A percentile compares a stretch with the other conserved stretches of the same genome.
These are phyloP conservation scores for Acanthamoeba triangularis DNA, from an alignment of 208 protist genomes.

Conservation along the genomic window DNA sequence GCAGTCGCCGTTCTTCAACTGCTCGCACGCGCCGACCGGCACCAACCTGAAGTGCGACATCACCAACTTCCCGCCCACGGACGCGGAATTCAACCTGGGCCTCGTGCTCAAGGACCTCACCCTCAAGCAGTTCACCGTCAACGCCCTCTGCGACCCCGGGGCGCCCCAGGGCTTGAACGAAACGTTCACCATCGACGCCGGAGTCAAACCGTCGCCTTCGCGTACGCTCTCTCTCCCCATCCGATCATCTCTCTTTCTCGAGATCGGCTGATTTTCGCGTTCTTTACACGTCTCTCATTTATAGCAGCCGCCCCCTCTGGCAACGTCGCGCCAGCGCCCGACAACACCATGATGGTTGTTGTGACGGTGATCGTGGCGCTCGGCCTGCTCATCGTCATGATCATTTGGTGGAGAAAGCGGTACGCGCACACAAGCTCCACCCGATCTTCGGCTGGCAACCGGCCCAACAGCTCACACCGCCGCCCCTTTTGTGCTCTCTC, in stretches of 20 bases:
- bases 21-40: neutral
- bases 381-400: constrained; percentile 44
- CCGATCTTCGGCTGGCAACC: no score
- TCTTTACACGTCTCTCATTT: neutral
- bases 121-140: neutral
- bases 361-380: constrained; percentile 31
- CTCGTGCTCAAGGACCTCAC: neutral
- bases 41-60: neutral
- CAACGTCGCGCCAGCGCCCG: neutral
- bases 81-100: neutral
- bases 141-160: neutral
- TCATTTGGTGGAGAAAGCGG: constrained; percentile 42
- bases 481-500: neutral
- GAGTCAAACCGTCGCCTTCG: neutral
- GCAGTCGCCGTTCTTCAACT: neutral
- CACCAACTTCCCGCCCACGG: neutral
- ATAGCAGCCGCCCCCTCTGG: neutral
- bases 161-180: neutral
- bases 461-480: no score
- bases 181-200: neutral
- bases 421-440: neutral
- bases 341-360: constrained; percentile 37
- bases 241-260: neutral
- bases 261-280: neutral
- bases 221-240: neutral